Evolutionary conservation across 1,284 basidiomycete species (phyloP).

Genomic region (Pseudozyma pruni): DNA sequence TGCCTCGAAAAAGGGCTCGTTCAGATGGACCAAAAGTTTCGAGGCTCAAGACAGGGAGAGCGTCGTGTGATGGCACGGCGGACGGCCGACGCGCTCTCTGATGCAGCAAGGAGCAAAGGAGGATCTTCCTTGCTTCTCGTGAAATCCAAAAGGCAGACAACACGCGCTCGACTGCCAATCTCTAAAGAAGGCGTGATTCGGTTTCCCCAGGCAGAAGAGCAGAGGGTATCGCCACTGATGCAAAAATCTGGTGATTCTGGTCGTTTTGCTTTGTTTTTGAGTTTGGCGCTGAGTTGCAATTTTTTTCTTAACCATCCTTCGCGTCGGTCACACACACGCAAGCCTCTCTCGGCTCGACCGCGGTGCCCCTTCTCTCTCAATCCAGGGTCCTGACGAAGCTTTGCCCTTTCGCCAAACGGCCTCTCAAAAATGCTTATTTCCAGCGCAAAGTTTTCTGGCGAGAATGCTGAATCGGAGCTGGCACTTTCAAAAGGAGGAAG

Average conservation of each 20-base stretch:
- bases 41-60: not conserved
- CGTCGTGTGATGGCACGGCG: not conserved
- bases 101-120: not conserved
- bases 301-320: not conserved
- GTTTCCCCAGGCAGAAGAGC: conserved; percentile 4
- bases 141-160: not conserved
- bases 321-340: no score
- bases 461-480: no score
- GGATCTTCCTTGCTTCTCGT: conserved; percentile 3
- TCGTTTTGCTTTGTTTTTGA: conserved; percentile 12
- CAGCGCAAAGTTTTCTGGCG: no score
- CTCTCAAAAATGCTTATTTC: no score
- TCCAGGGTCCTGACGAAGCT: not conserved
- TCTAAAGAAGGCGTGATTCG: not conserved
- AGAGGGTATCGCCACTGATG: conserved; percentile 6
- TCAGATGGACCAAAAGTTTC: not conserved
- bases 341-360: no score
- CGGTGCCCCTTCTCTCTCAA: not conserved
- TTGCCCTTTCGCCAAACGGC: no score
- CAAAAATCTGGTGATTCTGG: conserved; percentile 48
- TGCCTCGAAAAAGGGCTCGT: not conserved
- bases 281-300: not conserved
- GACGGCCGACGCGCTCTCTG: no score
- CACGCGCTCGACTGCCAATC: not conserved
- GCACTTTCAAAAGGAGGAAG: no score